Evolutionary conservation across 495 filamentous ascomycete species (phyloP), one percentile per base, ranked within the genome.

Genomic region (Aeminium ludgeri): DNA sequence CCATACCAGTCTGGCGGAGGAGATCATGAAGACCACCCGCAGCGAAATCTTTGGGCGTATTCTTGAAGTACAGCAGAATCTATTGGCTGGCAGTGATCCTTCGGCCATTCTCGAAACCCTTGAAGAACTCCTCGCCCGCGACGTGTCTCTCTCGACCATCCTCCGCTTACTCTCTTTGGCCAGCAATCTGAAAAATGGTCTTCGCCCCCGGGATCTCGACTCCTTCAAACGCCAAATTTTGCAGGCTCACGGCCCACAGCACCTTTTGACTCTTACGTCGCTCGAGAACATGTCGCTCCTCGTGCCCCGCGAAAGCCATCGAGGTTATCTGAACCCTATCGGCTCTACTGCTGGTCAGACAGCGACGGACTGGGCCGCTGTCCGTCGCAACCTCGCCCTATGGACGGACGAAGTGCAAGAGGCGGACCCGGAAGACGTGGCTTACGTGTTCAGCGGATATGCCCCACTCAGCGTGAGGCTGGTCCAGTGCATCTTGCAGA

Each of bases 341-440:
- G 55, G 68, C 23, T 44, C 44, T 11, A 20, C 46, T 10, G 47
- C 41, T 16, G 43, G 43, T 27, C 65, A 67, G 40, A 60, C 65
- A 10, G 87, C 84, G 58, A 97, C 89, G 2, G 93, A 93, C 55
- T 97, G 95, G 65, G 74, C 72, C 18, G 80, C 82, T 54, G 65
- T 95, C 10, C 79, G 91, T 25, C 85, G 84, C 55, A 72, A 74
- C 45, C 74, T 99, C 19, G 73, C 78, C 18, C 72, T 99, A 36
- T 87, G 95, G 47, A 79, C 94, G 39, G 87, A 96, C 57, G 91
- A 99, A 57, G 86, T 96, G 43, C 86, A 92, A 55, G 91, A 96
- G 57, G 76, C 86, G 34, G 83, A 93, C n/a, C 91, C 91, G 7
- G 78, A 86, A 50, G 91, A 99, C 46, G 82, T 96, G 46, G 82